These are phyloP conservation scores for Chlorella variabilis DNA, from an alignment of 163 green algal species.

Conservation along the genomic window DNA sequence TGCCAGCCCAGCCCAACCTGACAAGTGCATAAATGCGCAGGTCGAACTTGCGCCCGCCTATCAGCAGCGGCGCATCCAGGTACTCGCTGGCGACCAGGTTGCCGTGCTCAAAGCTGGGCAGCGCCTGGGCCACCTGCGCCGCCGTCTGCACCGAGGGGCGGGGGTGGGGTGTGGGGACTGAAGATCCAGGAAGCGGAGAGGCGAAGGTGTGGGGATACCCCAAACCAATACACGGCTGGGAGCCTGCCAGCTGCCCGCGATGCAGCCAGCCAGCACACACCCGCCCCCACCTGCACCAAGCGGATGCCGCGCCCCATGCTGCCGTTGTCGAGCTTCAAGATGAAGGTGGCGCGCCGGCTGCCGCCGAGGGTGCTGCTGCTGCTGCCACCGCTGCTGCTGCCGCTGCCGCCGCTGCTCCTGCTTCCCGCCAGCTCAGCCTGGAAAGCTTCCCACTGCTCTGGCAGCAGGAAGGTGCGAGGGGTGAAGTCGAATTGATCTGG, in stretches of 20 bases:
- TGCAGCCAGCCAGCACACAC: no score
- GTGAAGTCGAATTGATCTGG: constrained; percentile 30
- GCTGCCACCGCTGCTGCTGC: neutral
- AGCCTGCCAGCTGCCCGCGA: no score
- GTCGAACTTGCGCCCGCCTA: constrained; percentile 62
- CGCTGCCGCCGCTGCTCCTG: neutral
- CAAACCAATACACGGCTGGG: no score
- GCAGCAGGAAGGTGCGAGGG: constrained; percentile 35
- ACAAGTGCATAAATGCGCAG: constrained; percentile 65
- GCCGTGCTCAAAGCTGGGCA: constrained; percentile 39
- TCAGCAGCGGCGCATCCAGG: constrained; percentile 52
- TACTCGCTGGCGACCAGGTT: constrained; percentile 51
- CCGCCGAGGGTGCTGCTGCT: neutral
- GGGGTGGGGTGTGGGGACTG: no score
- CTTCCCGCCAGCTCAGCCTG: neutral
- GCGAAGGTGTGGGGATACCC: no score
- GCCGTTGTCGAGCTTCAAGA: constrained; percentile 44
- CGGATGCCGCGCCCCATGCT: constrained; percentile 36
- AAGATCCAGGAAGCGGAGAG: no score
- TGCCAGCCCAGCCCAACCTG: neutral
- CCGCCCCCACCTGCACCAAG: no score
- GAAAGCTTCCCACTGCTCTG: constrained; percentile 21
- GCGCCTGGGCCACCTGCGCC: neutral
- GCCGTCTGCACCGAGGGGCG: no score
- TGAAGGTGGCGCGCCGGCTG: constrained; percentile 15